Base-by-base conservation (phyloP, 208 protist species). In the Leishmania mexicana region DNA sequence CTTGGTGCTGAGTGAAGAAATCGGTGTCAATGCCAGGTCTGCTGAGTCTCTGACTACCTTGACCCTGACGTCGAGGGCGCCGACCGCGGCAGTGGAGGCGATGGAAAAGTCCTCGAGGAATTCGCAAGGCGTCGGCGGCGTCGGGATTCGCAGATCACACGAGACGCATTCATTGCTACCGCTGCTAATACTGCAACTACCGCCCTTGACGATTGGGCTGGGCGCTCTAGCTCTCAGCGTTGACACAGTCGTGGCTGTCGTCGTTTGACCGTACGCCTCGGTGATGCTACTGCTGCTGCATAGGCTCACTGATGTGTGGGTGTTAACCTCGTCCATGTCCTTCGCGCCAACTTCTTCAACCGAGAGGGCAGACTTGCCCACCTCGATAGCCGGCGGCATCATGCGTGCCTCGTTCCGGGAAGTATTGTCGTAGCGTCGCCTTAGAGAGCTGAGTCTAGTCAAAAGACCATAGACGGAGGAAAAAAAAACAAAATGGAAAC, bases 271-370 rank as follows among this genome's bases (percentile, higher is more conserved):
- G 60, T 53, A 40, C 15, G 60, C 45, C 6, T 31, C 24, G 35
- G 45, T 57, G 42, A 64, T 86, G 31, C 74, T 78, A 40, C 83
- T 86, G 75, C 78, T 86, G 47, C 83, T 86, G 68, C 83, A 86
- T 38, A 78, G 60, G 40, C 74, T 86, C 68, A 73, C 78, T 0
- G 83, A 86, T 11, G 78, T 71, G 67, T 86, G 78, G 49, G 83
- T 86, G 62, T 85, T 65, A n/a, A 77, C 51, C 28, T 86, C 83
- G 47, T 86, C 83, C 40, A 80, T 10, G 47, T 83, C 78, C 28
- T 86, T 86, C 7, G 53, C 19, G 38, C 42, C 81, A 11, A 54
- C 72, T 0, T 75, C 81, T 3, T 19, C n/a, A 2, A 49, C 11
- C 15, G 72, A 45, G n/a, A 21, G 31, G n/a, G 53, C 17, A n/a